Evolutionary conservation across 2,329 filamentous ascomycete genomes (phyloP).

Genomic region (Hymenoscyphus fraxineus): DNA sequence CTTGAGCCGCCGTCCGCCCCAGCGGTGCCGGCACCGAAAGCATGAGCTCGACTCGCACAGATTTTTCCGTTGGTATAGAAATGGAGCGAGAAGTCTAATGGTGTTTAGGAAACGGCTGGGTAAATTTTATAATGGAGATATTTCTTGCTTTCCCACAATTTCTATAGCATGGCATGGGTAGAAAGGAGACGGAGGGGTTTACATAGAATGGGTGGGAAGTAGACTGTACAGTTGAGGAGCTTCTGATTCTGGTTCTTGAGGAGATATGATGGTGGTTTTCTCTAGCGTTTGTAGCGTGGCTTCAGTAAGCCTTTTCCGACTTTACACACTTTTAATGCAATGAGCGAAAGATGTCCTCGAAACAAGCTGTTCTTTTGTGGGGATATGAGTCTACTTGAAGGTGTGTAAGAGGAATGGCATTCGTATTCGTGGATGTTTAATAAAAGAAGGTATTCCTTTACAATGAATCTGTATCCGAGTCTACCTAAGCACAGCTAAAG

Average conservation of each 20-base stretch:
- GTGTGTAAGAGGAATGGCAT: neutral
- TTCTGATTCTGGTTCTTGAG: conserved; percentile 7
- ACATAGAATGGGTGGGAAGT: conserved; percentile 14
- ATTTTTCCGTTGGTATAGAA: conserved; percentile 9
- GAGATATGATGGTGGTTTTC: neutral
- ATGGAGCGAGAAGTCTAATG: conserved; percentile 16
- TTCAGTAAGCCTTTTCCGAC: conserved; percentile 2
- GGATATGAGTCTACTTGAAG: neutral
- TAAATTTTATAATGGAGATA: neutral
- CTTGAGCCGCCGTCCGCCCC: conserved; percentile 65
- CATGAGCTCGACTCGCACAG: conserved; percentile 3
- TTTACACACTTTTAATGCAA: conserved; percentile 10
- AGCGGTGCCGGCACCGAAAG: conserved; percentile 28
- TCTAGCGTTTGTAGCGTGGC: neutral
- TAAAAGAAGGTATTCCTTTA: no score
- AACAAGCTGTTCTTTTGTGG: neutral
- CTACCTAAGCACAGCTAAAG: no score
- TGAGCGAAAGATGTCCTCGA: conserved; percentile 1
- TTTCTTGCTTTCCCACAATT: neutral
- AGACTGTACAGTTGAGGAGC: conserved; percentile 28
- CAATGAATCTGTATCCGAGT: no score
- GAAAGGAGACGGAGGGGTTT: conserved; percentile 11
- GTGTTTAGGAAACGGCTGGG: conserved; percentile 16
- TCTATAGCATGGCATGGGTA: conserved; percentile 11
- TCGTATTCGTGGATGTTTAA: neutral